Evolutionary conservation across 2,329 filamentous ascomycete species (phyloP).

Genomic region (Aschersonia sp.): DNA sequence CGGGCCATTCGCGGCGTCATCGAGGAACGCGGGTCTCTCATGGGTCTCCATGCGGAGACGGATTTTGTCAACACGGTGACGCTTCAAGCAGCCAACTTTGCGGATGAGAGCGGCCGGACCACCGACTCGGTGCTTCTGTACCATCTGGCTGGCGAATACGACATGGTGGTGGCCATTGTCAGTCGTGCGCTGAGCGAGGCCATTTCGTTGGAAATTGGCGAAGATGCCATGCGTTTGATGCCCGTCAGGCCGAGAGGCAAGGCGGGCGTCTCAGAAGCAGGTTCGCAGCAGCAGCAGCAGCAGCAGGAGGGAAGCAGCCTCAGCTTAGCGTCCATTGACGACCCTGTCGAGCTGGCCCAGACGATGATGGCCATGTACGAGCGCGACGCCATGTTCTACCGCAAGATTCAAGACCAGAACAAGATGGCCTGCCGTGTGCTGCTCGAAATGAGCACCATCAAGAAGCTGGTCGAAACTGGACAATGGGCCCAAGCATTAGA

Average conservation of each 20-base stretch:
- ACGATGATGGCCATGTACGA: conserved; percentile 53
- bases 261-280: conserved; percentile 10
- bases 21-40: conserved; percentile 69
- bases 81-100: conserved; percentile 77
- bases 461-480: conserved; percentile 36
- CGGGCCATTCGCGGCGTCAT: conserved; percentile 75
- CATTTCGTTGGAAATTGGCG: conserved; percentile 72
- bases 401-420: conserved; percentile 41
- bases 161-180: conserved; percentile 81
- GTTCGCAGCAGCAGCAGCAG: conserved; percentile 19
- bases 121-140: conserved; percentile 92
- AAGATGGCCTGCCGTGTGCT: conserved; percentile 40
- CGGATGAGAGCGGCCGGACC: conserved; percentile 84
- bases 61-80: conserved; percentile 90
- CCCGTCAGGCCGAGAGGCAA: conserved; percentile 58
- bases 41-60: conserved; percentile 64
- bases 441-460: conserved; percentile 47
- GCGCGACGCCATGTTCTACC: conserved; percentile 44
- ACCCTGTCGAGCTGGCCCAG: conserved; percentile 42
- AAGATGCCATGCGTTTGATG: conserved; percentile 63
- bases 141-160: conserved; percentile 88
- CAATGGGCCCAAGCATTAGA: conserved; percentile 45
- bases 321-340: conserved; percentile 43
- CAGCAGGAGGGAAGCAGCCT: conserved; percentile 36
- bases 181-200: conserved; percentile 84